These are phyloP conservation scores for Rhizopus microsporus DNA, from an alignment of 371 early-diverging fungal species.

Conservation along the genomic window DNA sequence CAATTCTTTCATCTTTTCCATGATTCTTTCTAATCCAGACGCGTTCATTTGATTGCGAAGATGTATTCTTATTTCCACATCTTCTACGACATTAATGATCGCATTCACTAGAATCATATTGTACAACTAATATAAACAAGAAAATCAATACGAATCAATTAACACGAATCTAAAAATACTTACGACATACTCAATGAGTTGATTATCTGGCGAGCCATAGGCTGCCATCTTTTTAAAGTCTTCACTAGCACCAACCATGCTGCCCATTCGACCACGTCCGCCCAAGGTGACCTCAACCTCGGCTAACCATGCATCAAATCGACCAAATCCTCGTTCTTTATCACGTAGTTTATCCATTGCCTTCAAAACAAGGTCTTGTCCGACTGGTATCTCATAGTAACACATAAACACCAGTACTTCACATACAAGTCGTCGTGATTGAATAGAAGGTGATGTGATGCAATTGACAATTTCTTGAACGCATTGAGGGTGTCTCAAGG, in stretches of 20 bases:
- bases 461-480: conserved; percentile 76
- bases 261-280: conserved; percentile 85
- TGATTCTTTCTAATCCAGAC: conserved; percentile 70
- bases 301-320: conserved; percentile 85
- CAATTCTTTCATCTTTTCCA: conserved; percentile 72
- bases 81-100: conserved; percentile 78
- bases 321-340: conserved; percentile 55
- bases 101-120: conserved; percentile 85
- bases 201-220: conserved; percentile 64
- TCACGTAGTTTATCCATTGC: conserved; percentile 66
- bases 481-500: conserved; percentile 67
- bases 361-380: conserved; percentile 74
- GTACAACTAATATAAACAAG: conserved; percentile 47
- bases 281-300: conserved; percentile 70
- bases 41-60: conserved; percentile 77
- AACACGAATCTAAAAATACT: conserved; percentile 7
- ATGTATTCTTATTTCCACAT: conserved; percentile 76
- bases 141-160: not conserved
- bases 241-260: conserved; percentile 78
- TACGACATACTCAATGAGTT: conserved; percentile 76
- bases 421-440: conserved; percentile 74
- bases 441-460: conserved; percentile 71
- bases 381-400: conserved; percentile 74
- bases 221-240: conserved; percentile 69
- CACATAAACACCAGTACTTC: conserved; percentile 84